Evolutionary conservation across 2,329 filamentous ascomycete species (phyloP).

Genomic region (Davidsoniella virescens): DNA sequence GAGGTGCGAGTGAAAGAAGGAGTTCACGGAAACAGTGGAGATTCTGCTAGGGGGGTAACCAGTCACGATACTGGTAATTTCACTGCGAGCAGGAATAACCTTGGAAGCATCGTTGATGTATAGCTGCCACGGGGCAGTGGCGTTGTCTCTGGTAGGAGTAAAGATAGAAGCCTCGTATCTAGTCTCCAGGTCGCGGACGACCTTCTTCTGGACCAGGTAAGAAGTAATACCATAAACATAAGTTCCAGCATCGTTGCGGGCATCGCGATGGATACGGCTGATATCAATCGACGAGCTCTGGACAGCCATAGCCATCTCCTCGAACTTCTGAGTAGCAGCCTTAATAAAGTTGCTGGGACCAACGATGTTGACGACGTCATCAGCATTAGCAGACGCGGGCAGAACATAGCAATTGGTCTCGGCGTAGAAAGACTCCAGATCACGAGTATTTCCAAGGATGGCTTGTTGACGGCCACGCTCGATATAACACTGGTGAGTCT

Average conservation of each 20-base stretch:
- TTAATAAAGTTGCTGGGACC: constrained; percentile 62
- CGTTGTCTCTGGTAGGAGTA: constrained; percentile 52
- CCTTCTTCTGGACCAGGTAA: constrained; percentile 68
- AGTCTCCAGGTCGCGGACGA: constrained; percentile 68
- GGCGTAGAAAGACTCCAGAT: constrained; percentile 70
- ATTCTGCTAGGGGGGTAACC: constrained; percentile 60
- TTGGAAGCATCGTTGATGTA: constrained; percentile 80
- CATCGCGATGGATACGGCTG: constrained; percentile 59
- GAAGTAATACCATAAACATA: constrained; percentile 79
- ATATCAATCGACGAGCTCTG: constrained; percentile 72
- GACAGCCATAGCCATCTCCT: constrained; percentile 79
- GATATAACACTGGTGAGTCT: constrained; percentile 64
- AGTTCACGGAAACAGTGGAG: constrained; percentile 49
- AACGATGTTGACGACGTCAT: constrained; percentile 70
- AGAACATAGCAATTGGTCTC: constrained; percentile 85
- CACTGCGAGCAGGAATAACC: constrained; percentile 54
- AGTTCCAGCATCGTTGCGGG: constrained; percentile 51
- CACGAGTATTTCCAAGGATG: constrained; percentile 65
- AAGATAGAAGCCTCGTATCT: constrained; percentile 76
- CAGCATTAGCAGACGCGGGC: constrained; percentile 60
- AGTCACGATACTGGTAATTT: constrained; percentile 57
- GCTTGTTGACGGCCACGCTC: constrained; percentile 85
- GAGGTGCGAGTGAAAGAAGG: constrained; percentile 64
- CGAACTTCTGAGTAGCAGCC: constrained; percentile 62
- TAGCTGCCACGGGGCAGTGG: constrained; percentile 68